Base-by-base conservation (phyloP, 805 yeast species). In the Komagataella mondaviorum region DNA sequence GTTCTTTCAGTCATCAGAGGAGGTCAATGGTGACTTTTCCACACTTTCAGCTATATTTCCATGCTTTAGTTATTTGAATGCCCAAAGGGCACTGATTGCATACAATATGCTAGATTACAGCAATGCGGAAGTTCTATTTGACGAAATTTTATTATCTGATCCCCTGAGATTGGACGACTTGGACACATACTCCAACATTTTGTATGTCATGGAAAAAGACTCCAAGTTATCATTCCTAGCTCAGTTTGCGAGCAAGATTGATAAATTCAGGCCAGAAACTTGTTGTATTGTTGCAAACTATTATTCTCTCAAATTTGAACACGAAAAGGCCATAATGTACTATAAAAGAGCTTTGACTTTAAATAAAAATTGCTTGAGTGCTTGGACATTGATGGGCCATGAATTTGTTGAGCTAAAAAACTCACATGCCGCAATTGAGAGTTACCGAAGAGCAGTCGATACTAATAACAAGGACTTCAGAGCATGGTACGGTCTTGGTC, bases 371-470 rank as follows among this genome's bases (percentile, higher is more conserved):
- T 88, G 95, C 58, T 70, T 89, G 17, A 80, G 88, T 55, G 97
- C 98, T 0, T 93, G 98, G 98, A 93, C 98, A 0, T 71, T 93
- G 53, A 89, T 93, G 96, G 99, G 99, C 8, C 99, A 93, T 66
- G 99, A 93, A 68, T 93, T 88, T 69, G 95, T 93, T 14, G 99
- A 93, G 64, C 73, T 93, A 59, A 90, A 91, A 61, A 93, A 93
- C 67, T 85, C 96, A 1, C 96, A 93, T 65, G 98, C 98, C 1
- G 99, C 99, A 1, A 93, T 93, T 51, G 97, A 91, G 69, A 82
- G 95, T 53, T 93, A 93, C 63, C 70, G 98, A 57, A 71, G 96
- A 47, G 99, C 98, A 0, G 91, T 90, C 1, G 96, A 89, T 62
- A 83, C 90, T 2, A 88, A 87, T 60, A 77, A 81, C 47, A 83